Percentiles rank a stretch among this genome's conserved stretches.
phyloP scores from a whole-genome alignment of 2,329 filamentous ascomycete genomes.

The Bipolaris victoriae region DNA sequence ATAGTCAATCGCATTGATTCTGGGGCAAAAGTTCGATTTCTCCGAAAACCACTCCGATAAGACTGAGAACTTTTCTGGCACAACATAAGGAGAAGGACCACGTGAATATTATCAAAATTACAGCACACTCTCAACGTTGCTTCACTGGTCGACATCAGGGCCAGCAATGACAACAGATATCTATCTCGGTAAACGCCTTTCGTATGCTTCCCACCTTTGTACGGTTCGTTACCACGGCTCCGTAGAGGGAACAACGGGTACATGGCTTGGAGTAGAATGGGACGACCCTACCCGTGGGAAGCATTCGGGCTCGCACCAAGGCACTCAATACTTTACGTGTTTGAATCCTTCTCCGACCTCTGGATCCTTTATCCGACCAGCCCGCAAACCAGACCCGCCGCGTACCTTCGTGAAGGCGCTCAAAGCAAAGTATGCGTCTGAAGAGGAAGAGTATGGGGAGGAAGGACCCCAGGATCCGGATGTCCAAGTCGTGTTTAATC shows the following conservation, averaged over 20 bases:
- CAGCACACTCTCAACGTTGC: neutral
- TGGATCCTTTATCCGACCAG: conserved; percentile 86
- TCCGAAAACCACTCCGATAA: neutral
- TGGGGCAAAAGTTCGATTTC: neutral
- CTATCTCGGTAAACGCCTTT: conserved; percentile 75
- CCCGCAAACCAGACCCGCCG: conserved; percentile 69
- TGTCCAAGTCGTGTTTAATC: conserved; percentile 41
- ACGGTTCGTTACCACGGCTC: conserved; percentile 83
- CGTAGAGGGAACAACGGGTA: conserved; percentile 75
- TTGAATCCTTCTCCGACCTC: conserved; percentile 68
- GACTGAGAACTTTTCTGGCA: too few species aligned
- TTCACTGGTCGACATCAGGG: neutral
- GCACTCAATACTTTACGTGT: conserved; percentile 58
- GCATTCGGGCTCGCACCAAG: conserved; percentile 84
- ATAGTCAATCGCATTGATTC: neutral
- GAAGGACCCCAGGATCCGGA: conserved; percentile 42
- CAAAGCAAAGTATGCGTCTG: conserved; percentile 79
- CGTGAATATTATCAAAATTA: neutral
- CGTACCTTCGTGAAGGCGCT: conserved; percentile 81
- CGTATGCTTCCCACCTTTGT: conserved; percentile 77
- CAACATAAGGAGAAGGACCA: neutral
- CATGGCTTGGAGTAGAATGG: conserved; percentile 97
- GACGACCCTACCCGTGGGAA: conserved; percentile 86
- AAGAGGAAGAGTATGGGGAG: conserved; percentile 15
- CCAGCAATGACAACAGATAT: conserved; percentile 40